Evolutionary conservation across 2,329 filamentous ascomycete species (phyloP).

Genomic region (Phaeosphaeria sp.): DNA sequence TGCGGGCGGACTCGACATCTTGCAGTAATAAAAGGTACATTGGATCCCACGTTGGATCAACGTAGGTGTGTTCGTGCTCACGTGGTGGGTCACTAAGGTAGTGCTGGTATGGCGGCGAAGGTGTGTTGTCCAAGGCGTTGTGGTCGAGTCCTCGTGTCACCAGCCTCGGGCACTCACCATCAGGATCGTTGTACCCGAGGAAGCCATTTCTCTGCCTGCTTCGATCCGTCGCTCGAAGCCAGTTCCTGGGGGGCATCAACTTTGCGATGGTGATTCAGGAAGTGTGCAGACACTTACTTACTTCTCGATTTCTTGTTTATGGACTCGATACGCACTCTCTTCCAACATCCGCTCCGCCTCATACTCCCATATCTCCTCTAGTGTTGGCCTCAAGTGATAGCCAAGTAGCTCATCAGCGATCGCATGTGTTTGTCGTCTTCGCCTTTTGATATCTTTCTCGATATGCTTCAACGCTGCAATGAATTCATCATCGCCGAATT

Average conservation of each 20-base stretch:
- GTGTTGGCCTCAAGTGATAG: neutral
- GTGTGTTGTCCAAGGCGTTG: neutral
- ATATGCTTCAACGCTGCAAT: neutral
- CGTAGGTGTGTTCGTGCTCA: neutral
- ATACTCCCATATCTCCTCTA: slow-evolving; percentile 10
- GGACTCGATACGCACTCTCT: neutral
- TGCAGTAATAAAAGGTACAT: neutral
- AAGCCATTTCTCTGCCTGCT: slow-evolving; percentile 1
- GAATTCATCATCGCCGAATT: slow-evolving; percentile 3
- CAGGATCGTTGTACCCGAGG: neutral
- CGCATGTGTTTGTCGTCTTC: slow-evolving; percentile 2
- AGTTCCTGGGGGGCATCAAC: neutral
- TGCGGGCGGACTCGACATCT: neutral
- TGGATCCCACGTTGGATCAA: neutral
- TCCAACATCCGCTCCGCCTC: slow-evolving; percentile 1
- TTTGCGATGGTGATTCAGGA: neutral
- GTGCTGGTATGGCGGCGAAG: neutral
- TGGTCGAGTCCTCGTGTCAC: slow-evolving; percentile 1
- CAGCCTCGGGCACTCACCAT: neutral
- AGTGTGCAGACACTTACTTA: slow-evolving; percentile 3
- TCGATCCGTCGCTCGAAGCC: slow-evolving; percentile 3
- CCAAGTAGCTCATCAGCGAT: slow-evolving; percentile 1
- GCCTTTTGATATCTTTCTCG: neutral
- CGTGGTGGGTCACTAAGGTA: neutral
- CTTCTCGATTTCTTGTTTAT: neutral